A percentile compares a stretch with the other conserved stretches of the same genome.
Conservation (phyloP, 129 eudicot genomes). For the Pulicaria dysenterica region DNA sequence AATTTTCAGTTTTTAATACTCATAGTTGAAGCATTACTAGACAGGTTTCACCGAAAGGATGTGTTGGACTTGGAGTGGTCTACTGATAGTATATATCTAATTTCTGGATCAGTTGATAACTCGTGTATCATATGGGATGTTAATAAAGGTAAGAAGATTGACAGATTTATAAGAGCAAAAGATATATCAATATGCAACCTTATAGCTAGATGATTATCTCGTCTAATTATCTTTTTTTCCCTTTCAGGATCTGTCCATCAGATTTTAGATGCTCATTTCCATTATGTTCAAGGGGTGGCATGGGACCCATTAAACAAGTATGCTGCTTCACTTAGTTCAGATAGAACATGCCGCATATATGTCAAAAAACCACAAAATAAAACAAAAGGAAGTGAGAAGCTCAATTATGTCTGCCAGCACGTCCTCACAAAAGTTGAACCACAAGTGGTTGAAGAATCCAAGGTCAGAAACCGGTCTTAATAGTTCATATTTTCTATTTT, state of each 20-base stretch:
- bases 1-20: constrained; percentile 14
- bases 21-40: constrained; percentile 33
- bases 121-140: constrained; percentile 98
- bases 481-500: not conserved
- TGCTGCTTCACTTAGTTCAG: constrained; percentile 95
- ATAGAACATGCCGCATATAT: constrained; percentile 84
- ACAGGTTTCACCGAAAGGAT: constrained; percentile 94
- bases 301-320: constrained; percentile 93
- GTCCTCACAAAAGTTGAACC: constrained; percentile 71
- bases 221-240: constrained; percentile 22
- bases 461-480: constrained; percentile 49
- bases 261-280: constrained; percentile 91
- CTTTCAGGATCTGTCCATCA: constrained; percentile 88
- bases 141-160: constrained; percentile 60
- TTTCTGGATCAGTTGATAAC: constrained; percentile 98
- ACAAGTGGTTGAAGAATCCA: constrained; percentile 63
- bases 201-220: constrained; percentile 25
- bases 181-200: not conserved
- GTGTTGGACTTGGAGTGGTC: constrained; percentile 98
- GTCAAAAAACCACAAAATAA: constrained; percentile 75
- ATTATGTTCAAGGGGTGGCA: constrained; percentile 98
- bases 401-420: constrained; percentile 81
- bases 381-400: constrained; percentile 70
- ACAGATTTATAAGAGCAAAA: not conserved
- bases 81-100: constrained; percentile 69